Evolutionary conservation across 495 filamentous ascomycete genomes (phyloP).

Genomic region (Aspergillus asperescens): DNA sequence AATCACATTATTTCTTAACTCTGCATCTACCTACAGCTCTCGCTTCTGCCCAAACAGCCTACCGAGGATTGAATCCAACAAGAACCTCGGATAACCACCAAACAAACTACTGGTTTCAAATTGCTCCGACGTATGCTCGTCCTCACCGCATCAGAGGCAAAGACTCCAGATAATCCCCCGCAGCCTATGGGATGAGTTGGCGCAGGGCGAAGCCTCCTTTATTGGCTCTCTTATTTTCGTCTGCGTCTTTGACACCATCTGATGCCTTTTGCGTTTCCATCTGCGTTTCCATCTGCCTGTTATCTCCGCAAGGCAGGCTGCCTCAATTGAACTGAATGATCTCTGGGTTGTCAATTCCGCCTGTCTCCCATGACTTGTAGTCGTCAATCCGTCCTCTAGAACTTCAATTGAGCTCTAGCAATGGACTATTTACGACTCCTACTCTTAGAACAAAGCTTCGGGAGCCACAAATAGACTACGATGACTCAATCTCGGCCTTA

Average conservation of each 20-base stretch:
- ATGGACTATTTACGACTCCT: too few relatives aligned
- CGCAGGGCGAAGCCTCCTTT: background rate
- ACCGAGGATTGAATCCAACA: background rate
- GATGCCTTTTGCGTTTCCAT: background rate
- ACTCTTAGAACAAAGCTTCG: background rate
- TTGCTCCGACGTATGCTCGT: constrained; percentile 6
- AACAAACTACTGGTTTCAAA: background rate
- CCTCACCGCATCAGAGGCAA: constrained; percentile 33
- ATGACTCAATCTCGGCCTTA: background rate
- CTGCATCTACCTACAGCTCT: background rate
- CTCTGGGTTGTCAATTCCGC: too few relatives aligned
- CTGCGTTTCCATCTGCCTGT: background rate
- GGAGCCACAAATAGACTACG: background rate
- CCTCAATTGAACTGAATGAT: too few relatives aligned
- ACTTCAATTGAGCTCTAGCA: too few relatives aligned
- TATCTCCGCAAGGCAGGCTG: background rate
- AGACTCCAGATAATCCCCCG: constrained; percentile 7
- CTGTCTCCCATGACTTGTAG: background rate
- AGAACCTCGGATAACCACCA: constrained; percentile 12
- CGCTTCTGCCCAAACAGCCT: background rate
- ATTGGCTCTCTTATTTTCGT: constrained; percentile 5
- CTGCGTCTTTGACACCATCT: constrained; percentile 3
- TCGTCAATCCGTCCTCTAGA: too few relatives aligned
- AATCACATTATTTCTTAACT: background rate
- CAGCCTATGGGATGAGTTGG: constrained; percentile 19